Percentiles rank a stretch among this genome's conserved stretches.
Conservation (phyloP, 306 rosid genomes). For the Cyclanthera cordifolia region DNA sequence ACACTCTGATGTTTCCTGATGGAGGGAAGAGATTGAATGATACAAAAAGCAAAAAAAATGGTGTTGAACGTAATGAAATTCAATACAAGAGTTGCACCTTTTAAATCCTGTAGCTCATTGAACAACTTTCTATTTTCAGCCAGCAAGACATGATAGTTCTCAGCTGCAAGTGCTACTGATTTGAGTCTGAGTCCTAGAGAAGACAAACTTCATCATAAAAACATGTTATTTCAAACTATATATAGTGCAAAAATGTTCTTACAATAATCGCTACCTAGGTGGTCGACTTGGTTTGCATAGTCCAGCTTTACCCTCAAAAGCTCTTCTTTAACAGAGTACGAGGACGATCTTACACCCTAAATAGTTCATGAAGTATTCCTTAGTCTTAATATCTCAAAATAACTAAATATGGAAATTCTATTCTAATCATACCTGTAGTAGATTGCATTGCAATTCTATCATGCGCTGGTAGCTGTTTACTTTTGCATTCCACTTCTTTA, state of each 20-base stretch:
- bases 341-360: slow-evolving; percentile 52
- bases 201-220: slow-evolving; percentile 11
- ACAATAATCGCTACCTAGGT: slow-evolving; percentile 37
- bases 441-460: slow-evolving; percentile 41
- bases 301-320: slow-evolving; percentile 28
- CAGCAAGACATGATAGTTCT: slow-evolving; percentile 51
- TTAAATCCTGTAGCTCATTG: slow-evolving; percentile 77
- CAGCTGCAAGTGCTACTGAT: slow-evolving; percentile 45
- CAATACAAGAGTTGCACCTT: slow-evolving; percentile 37
- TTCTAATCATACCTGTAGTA: slow-evolving; percentile 38
- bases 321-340: slow-evolving; percentile 55
- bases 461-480: slow-evolving; percentile 22
- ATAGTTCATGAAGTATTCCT: slow-evolving; percentile 9
- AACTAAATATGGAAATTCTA: neutral
- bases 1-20: slow-evolving; percentile 86
- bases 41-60: neutral
- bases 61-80: neutral
- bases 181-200: slow-evolving; percentile 49
- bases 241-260: neutral
- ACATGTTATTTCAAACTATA: neutral
- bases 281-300: slow-evolving; percentile 44
- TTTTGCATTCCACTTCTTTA: slow-evolving; percentile 47
- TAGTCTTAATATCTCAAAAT: slow-evolving; percentile 2
- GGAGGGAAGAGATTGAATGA: neutral
- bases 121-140: slow-evolving; percentile 62